phyloP scores from a whole-genome alignment of 2,329 filamentous ascomycete genomes.

The Truncatella angustata region DNA sequence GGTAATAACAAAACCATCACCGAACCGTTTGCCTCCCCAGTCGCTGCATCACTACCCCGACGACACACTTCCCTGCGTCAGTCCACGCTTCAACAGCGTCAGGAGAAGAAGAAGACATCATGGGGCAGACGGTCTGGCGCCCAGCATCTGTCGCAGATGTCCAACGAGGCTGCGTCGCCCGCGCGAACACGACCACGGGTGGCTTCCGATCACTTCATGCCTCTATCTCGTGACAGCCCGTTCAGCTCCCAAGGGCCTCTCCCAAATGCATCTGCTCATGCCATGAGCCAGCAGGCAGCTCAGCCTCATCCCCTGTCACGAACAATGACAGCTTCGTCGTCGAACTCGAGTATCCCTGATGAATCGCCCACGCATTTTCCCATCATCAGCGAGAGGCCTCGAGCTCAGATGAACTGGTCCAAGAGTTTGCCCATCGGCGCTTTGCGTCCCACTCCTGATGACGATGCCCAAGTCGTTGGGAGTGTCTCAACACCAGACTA shows the following conservation, averaged over 20 bases:
- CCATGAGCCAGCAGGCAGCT: constrained; percentile 42
- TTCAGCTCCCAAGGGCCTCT: constrained; percentile 56
- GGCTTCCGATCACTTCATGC: constrained; percentile 75
- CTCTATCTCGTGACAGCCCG: constrained; percentile 64
- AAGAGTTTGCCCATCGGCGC: constrained; percentile 63
- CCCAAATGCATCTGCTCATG: constrained; percentile 53
- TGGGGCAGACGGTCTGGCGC: constrained; percentile 60
- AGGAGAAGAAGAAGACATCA: constrained; percentile 56
- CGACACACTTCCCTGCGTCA: constrained; percentile 77
- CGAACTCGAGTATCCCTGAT: constrained; percentile 72
- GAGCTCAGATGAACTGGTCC: constrained; percentile 58
- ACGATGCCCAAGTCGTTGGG: constrained; percentile 12
- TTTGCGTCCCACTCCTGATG: constrained; percentile 24
- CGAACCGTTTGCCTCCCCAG: constrained; percentile 43
- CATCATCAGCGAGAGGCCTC: constrained; percentile 50
- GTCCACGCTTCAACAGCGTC: constrained; percentile 84
- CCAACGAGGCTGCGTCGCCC: constrained; percentile 52
- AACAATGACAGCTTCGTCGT: constrained; percentile 83
- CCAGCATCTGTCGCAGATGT: constrained; percentile 50
- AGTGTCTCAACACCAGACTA: constrained; percentile 73
- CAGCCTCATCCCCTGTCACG: constrained; percentile 82
- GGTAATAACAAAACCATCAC: constrained; percentile 28
- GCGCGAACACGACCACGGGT: constrained; percentile 67
- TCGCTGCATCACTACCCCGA: constrained; percentile 59
- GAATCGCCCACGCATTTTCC: constrained; percentile 64